Base-by-base conservation (phyloP, 352 stramenopile genomes). In the Phytophthora litchii region DNA sequence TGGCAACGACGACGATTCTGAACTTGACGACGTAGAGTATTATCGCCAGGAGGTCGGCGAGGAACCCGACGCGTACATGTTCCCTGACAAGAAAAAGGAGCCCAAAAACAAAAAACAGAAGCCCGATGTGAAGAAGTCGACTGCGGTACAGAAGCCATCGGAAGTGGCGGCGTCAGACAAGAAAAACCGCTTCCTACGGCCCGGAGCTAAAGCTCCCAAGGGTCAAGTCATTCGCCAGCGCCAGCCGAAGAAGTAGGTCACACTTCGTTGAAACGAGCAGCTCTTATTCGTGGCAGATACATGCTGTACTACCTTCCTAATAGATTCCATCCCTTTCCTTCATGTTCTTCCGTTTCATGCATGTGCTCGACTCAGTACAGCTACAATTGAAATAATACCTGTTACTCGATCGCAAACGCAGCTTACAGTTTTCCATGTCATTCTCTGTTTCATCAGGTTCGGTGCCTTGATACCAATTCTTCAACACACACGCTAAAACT, bases 31-130 rank as follows among this genome's bases (percentile, higher is more conserved):
- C 48, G 77, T 73, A 9, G 85, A 92, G 32, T 94, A 92, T 64
- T 94, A 94, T 68, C 82, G 85, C 47, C 77, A 91, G 46, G 85
- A 91, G 41, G 85, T 94, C 19, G 85, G 85, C 12, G 82, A 94
- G 55, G 85, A 92, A 48, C 85, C 85, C 0, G 83, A 94, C 31
- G 45, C 79, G 44, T 88, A 91, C 65, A 91, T 91, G 82, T 92
- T 92, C 63, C 70, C 78, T 14, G 78, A 88, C 9, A 67, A 70
- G 34, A 68, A 61, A 37, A 74, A 68, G 42, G 46, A 52, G 10
- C 27, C 37, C 3, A 64, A 64, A 37, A 58, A 64, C 53, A 88
- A 91, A 58, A 80, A 87, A 64, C 64, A 78, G 20, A 79, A 79
- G 43, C 29, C 49, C n/a, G 43, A 41, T 7, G 50, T 67, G 20